Base-by-base conservation (phyloP, 179 eudicot species). In the Spergularia azorica region DNA sequence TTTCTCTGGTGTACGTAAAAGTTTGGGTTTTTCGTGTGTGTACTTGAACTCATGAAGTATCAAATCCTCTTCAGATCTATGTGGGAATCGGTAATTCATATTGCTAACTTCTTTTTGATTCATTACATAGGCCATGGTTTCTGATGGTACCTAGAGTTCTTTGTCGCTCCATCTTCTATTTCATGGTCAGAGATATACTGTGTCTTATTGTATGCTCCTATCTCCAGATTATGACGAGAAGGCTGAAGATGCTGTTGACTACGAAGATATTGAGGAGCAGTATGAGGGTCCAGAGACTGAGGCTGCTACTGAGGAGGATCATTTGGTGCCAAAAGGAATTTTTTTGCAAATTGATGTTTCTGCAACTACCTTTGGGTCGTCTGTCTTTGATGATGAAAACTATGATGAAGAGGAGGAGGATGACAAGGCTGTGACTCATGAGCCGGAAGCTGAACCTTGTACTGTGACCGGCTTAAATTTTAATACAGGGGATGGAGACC, bases 201-300 rank as follows among this genome's bases (percentile, higher is more conserved):
- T 67, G 32, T n/a, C 70, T 32, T 63, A 20, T 70, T 36, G 20
- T 74, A 65, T 17, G 57, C n/a, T 12, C 43, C 59, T 56, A 21
- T 21, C 15, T 69, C 80, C 86, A 96, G 99, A 89, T 84, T 96
- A 96, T 79, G 91, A 89, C 78, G 89, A 88, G 79, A 96, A 96
- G 82, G 99, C 98, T 61, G 99, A 86, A 84, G 93, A 96, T 82
- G 99, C 99, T 36, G 89, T 96, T 86, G 97, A 96, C 81, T 96
- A 94, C 86, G 97, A 94, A 83, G 99, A 96, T 82, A 86, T 96
- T 81, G 96, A 94, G 70, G 99, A 96, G 82, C 93, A 93, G 76
- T 96, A 96, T 76, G 99, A 96, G 80, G 99, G 99, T 67, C 99
- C 99, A 59, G 99, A 96, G 88, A 83, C 82, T 74, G 92, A 91